phyloP scores from a whole-genome alignment of 2,329 filamentous ascomycete genomes.

The Pseudofabraea citricarpa region DNA sequence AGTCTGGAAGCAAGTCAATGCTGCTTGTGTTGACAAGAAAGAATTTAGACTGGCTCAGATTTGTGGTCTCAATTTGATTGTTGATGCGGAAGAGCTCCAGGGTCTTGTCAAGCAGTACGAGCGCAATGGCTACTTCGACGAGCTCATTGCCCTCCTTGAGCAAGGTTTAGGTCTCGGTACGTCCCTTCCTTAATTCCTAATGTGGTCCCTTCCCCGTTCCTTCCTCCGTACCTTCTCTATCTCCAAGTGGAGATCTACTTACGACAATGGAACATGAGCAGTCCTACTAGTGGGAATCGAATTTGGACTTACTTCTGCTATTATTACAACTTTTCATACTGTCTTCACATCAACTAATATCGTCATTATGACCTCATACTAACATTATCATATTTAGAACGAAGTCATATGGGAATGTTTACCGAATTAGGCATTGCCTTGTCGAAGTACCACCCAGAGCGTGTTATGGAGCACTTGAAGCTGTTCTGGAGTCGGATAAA shows the following conservation, averaged over 20 bases:
- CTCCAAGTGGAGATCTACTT: background rate
- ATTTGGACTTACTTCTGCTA: too few relatives aligned
- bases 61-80: conserved; percentile 95
- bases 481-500: conserved; percentile 98
- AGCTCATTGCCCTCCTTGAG: conserved; percentile 90
- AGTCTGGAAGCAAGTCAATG: conserved; percentile 98
- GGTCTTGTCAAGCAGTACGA: conserved; percentile 96
- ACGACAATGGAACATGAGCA: background rate
- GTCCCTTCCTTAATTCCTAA: conserved; percentile 1
- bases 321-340: too few relatives aligned
- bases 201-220: background rate
- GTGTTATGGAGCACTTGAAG: conserved; percentile 97
- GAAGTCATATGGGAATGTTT: conserved; percentile 95
- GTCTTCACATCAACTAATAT: background rate
- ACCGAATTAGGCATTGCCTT: conserved; percentile 88
- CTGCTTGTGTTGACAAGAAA: conserved; percentile 94
- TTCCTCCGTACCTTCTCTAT: background rate
- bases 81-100: conserved; percentile 92
- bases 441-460: conserved; percentile 90
- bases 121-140: conserved; percentile 94
- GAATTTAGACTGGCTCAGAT: conserved; percentile 99
- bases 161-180: conserved; percentile 75
- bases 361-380: background rate
- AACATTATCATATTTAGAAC: conserved; percentile 22
- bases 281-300: too few relatives aligned